Base-by-base conservation (phyloP, 2,329 filamentous ascomycete genomes). In the Microascus cirrosus region DNA sequence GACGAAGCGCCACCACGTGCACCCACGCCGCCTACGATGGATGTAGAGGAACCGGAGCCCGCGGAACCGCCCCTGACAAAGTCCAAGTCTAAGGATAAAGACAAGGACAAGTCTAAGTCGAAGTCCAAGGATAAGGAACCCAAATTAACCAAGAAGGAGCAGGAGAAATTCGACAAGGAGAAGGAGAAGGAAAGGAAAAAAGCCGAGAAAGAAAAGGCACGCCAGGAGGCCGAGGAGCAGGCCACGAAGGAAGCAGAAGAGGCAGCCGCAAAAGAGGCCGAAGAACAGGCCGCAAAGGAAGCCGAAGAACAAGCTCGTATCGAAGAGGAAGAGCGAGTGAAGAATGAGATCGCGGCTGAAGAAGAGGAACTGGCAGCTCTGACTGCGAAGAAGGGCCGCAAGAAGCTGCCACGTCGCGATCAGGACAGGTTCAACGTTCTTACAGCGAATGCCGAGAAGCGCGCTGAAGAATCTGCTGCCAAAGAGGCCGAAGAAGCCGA, bases 121-220 rank as follows among this genome's bases (percentile, higher is more conserved):
- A 56, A 56, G 28, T 50, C 42, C 25, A 70, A 71, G 52, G 68
- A 73, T 36, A 71, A 76, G 60, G 71, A 73, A 57, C 69, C 70
- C 10, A 79, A 75, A 65, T 67, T 79, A 50, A 74, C 66, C 65
- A 76, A 77, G 62, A 79, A 76, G 60, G 78, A 80, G 63, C 71
- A 75, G 20, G 75, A 77, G 63, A 77, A 77, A 63, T 75, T 78
- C 24, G 77, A 79, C 56, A 76, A 76, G 64, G 71, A 76, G 62
- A 75, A 74, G 65, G 72, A 71, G 34, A 74, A 74, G 63, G 68
- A 66, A 42, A 74, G 77, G 64, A 69, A 64, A 63, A 63, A 73
- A 71, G 67, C 69, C 61, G 66, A 52, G 15, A 54, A 57, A 35
- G 59, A 59, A 34, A 52, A 35, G 11, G 59, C 39, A 7, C 53